phyloP scores from a whole-genome alignment of 2,329 filamentous ascomycete species.

The Calonectria multiphialidica region DNA sequence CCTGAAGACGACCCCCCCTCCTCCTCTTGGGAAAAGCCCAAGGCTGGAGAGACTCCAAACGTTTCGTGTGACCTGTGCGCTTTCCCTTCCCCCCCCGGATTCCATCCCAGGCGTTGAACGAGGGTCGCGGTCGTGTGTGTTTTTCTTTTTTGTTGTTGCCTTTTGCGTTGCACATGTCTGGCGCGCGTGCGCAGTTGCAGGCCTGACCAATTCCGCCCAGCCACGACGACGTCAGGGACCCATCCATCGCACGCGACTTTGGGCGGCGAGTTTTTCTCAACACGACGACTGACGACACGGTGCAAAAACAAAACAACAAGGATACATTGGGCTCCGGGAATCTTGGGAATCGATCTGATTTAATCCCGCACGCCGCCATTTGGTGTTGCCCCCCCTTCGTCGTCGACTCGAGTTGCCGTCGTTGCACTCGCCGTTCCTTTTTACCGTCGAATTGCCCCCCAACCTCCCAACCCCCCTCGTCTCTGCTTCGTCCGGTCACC shows the following conservation, averaged over 20 bases:
- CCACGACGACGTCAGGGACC: slow-evolving; percentile 36
- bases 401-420: slow-evolving; percentile 6
- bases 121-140: background rate
- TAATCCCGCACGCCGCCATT: background rate
- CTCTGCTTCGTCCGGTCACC: slow-evolving; percentile 14
- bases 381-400: background rate
- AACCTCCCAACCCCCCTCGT: background rate
- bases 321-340: background rate
- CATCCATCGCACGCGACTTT: slow-evolving; percentile 32
- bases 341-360: background rate
- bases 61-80: background rate
- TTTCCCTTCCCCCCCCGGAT: slow-evolving; percentile 12
- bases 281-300: slow-evolving; percentile 29
- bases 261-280: slow-evolving; percentile 18
- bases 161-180: slow-evolving; percentile 26
- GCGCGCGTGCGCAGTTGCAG: slow-evolving; percentile 30
- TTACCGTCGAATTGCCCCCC: slow-evolving; percentile 6
- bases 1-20: background rate
- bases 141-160: slow-evolving; percentile 24
- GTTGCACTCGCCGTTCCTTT: slow-evolving; percentile 28
- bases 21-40: slow-evolving; percentile 22
- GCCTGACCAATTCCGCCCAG: slow-evolving; percentile 38
- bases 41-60: slow-evolving; percentile 22
- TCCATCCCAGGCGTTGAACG: no score
- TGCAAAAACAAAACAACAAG: slow-evolving; percentile 24